phyloP scores from a whole-genome alignment of 73 alveolate species.

The Urostyla sp. region DNA sequence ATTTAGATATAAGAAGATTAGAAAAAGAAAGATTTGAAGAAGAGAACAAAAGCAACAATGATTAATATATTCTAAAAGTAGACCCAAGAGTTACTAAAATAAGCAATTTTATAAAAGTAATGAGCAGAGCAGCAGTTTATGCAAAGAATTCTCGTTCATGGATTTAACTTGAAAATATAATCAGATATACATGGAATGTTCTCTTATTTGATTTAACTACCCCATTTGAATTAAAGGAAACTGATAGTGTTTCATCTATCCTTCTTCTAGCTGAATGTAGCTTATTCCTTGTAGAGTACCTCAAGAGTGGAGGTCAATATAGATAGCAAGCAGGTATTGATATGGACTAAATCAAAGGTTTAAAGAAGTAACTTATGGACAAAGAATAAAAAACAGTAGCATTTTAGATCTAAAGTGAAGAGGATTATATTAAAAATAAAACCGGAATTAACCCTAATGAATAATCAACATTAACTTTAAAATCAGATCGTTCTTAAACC shows the following conservation, averaged over 20 bases:
- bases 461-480: no score
- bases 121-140: constrained; percentile 67
- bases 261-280: constrained; percentile 58
- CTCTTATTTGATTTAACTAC: constrained; percentile 60
- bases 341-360: constrained; percentile 34
- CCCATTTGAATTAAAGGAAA: constrained; percentile 62
- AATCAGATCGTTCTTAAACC: no score
- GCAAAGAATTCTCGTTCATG: constrained; percentile 64
- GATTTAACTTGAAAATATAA: constrained; percentile 67
- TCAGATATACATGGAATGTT: constrained; percentile 68
- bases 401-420: constrained; percentile 38
- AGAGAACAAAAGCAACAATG: constrained; percentile 51
- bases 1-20: constrained; percentile 15
- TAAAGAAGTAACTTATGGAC: constrained; percentile 3
- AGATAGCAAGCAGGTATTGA: constrained; percentile 22
- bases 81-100: constrained; percentile 59
- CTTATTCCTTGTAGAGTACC: constrained; percentile 39
- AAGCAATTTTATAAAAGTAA: constrained; percentile 20
- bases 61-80: background rate
- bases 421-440: no score
- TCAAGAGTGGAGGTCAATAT: constrained; percentile 39
- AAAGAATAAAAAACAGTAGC: constrained; percentile 53
- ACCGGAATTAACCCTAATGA: no score
- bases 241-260: constrained; percentile 59
- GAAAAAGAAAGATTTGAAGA: constrained; percentile 37